phyloP scores from a whole-genome alignment of 768 basidiomycete genomes.

The Rhizopogon vulgaris region DNA sequence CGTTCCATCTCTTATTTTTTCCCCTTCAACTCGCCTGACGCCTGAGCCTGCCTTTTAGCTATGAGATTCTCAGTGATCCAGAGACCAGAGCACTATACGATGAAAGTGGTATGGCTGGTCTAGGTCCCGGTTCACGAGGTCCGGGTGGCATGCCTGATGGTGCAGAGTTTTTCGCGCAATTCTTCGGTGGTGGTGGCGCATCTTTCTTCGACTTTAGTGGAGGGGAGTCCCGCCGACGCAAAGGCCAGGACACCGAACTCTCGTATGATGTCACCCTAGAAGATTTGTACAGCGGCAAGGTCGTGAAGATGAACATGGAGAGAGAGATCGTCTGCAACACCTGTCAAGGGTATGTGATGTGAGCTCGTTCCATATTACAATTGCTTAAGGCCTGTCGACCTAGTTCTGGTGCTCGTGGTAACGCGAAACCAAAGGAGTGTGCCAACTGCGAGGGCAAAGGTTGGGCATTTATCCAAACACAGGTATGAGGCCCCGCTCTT shows the following conservation, averaged over 20 bases:
- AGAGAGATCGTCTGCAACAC: slow-evolving; percentile 70
- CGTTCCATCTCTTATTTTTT: slow-evolving; percentile 23
- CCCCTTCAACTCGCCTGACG: slow-evolving; percentile 4
- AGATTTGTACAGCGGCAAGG: slow-evolving; percentile 89
- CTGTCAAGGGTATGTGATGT: slow-evolving; percentile 66
- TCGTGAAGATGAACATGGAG: slow-evolving; percentile 84
- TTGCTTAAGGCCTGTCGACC: slow-evolving; percentile 5
- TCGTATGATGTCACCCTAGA: slow-evolving; percentile 84
- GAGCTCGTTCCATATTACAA: slow-evolving; percentile 1
- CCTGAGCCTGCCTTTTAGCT: slow-evolving; percentile 36
- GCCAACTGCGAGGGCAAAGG: slow-evolving; percentile 81
- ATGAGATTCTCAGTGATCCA: slow-evolving; percentile 75
- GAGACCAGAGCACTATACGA: slow-evolving; percentile 71
- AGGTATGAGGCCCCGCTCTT: slow-evolving; percentile 27
- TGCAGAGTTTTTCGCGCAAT: slow-evolving; percentile 68
- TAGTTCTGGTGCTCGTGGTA: slow-evolving; percentile 78
- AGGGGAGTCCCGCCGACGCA: slow-evolving; percentile 42
- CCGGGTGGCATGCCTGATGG: slow-evolving; percentile 42
- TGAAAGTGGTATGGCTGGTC: slow-evolving; percentile 61
- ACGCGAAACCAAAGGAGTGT: slow-evolving; percentile 82
- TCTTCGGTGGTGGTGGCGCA: slow-evolving; percentile 52
- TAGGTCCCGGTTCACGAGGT: slow-evolving; percentile 43
- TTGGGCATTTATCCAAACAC: slow-evolving; percentile 55
- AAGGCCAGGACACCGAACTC: slow-evolving; percentile 69
- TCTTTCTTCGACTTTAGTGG: slow-evolving; percentile 68